Conservation (phyloP, 2,329 filamentous ascomycete genomes). For the Curvularia verruculosa region DNA sequence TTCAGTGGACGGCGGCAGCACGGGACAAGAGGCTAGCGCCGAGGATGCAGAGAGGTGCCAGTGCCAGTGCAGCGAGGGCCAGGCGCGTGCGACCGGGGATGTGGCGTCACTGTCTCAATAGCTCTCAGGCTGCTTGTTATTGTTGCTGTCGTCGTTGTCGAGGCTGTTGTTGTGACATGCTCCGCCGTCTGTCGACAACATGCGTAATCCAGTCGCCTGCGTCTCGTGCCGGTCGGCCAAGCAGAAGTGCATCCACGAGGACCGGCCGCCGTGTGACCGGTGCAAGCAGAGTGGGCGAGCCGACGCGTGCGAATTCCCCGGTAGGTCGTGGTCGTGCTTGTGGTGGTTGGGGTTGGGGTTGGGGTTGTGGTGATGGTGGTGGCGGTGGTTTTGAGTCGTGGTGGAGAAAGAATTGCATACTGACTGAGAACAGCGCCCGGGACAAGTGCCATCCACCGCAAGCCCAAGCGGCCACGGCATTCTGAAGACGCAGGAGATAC, state of each 20-base stretch:
- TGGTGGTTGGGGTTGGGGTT: neutral
- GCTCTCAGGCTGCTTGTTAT: neutral
- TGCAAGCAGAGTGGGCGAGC: constrained; percentile 44
- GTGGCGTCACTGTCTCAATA: neutral
- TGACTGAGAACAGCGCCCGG: constrained; percentile 41
- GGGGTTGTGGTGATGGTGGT: neutral
- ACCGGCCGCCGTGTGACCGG: constrained; percentile 48
- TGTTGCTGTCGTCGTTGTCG: neutral
- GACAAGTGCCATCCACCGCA: constrained; percentile 46
- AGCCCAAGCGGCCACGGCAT: constrained; percentile 46
- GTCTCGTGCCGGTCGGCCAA: constrained; percentile 49
- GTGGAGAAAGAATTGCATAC: neutral
- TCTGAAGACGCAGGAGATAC: constrained; percentile 31
- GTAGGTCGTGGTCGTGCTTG: constrained; percentile 3
- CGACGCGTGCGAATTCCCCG: constrained; percentile 36
- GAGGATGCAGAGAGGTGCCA: constrained; percentile 9
- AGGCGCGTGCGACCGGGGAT: constrained; percentile 1
- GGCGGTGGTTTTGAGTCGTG: neutral
- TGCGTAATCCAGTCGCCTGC: constrained; percentile 51
- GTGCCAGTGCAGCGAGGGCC: constrained; percentile 7
- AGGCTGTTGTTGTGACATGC: neutral
- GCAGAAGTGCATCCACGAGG: constrained; percentile 50
- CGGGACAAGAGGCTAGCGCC: constrained; percentile 3
- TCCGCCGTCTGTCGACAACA: constrained; percentile 15
- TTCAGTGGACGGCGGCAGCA: neutral